These are phyloP conservation scores for Yarrowia yakushimensis DNA, from an alignment of 805 yeast genomes.

Conservation along the genomic window DNA sequence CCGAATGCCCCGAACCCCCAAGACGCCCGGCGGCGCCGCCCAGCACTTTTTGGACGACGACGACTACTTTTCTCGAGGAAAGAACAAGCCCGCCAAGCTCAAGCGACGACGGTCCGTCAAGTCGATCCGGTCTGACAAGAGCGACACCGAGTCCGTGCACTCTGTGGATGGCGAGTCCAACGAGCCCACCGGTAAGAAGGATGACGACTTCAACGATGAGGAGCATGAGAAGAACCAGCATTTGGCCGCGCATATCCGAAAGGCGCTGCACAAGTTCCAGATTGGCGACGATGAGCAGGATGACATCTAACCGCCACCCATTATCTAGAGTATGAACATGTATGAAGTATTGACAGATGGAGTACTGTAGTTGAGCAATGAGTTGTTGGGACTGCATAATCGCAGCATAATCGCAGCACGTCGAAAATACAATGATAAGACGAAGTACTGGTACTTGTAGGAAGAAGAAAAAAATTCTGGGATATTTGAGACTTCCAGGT, in stretches of 20 bases:
- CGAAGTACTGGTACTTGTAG: too few relatives aligned
- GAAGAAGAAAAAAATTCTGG: too few relatives aligned
- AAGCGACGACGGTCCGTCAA: slow-evolving; percentile 29
- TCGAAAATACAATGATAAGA: too few relatives aligned
- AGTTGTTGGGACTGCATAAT: too few relatives aligned
- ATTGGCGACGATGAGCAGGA: slow-evolving; percentile 26
- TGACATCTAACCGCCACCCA: not conserved
- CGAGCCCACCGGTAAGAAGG: slow-evolving; percentile 2
- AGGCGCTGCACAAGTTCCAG: slow-evolving; percentile 27
- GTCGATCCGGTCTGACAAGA: slow-evolving; percentile 24
- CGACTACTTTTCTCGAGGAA: slow-evolving; percentile 30
- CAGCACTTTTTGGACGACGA: slow-evolving; percentile 40
- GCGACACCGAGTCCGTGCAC: slow-evolving; percentile 13
- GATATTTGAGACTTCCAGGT: too few relatives aligned
- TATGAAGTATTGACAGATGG: not conserved
- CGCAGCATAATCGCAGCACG: too few relatives aligned
- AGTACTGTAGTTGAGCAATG: too few relatives aligned
- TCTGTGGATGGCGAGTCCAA: slow-evolving; percentile 3
- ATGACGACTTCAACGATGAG: slow-evolving; percentile 18
- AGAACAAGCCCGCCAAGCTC: slow-evolving; percentile 26
- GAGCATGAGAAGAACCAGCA: slow-evolving; percentile 27
- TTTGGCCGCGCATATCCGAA: slow-evolving; percentile 30
- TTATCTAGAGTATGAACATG: not conserved
- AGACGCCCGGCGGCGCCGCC: slow-evolving; percentile 38
- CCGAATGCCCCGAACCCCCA: slow-evolving; percentile 38